phyloP scores from a whole-genome alignment of 2,329 filamentous ascomycete genomes.

The Hypoxylon sp. region DNA sequence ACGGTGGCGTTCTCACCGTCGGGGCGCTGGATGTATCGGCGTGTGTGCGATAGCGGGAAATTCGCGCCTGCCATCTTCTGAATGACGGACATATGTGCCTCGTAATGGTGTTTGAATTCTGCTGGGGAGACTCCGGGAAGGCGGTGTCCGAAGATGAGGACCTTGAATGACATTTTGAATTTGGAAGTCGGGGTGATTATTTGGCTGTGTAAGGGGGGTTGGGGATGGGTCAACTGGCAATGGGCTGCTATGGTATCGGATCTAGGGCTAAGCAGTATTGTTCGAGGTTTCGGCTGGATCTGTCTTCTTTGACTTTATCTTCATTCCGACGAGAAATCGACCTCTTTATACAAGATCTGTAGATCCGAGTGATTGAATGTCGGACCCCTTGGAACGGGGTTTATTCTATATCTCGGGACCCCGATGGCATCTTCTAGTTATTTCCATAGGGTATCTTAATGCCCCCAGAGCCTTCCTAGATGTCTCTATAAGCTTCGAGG shows the following conservation, averaged over 20 bases:
- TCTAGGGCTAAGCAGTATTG: neutral
- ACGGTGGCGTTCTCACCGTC: constrained; percentile 11
- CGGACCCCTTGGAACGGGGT: neutral
- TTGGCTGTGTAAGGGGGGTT: neutral
- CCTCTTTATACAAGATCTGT: neutral
- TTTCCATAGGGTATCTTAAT: neutral
- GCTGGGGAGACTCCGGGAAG: constrained; percentile 29
- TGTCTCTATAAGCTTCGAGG: neutral
- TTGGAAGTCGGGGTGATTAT: neutral
- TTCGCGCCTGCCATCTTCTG: constrained; percentile 30
- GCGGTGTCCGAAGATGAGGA: constrained; percentile 21
- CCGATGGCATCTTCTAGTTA: neutral
- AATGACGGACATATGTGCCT: constrained; percentile 34
- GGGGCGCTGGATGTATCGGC: constrained; percentile 35
- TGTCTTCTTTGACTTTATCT: neutral
- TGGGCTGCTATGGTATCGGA: neutral
- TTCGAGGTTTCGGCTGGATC: neutral
- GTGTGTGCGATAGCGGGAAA: constrained; percentile 34
- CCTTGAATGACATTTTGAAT: constrained; percentile 20
- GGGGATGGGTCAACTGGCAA: neutral
- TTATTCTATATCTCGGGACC: neutral
- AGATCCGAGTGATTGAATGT: neutral
- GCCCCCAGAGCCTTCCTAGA: neutral
- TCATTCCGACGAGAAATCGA: neutral
- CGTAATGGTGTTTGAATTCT: constrained; percentile 41